Evolutionary conservation across 1,284 basidiomycete genomes (phyloP).

Genomic region (Rhodotorula sp.): DNA sequence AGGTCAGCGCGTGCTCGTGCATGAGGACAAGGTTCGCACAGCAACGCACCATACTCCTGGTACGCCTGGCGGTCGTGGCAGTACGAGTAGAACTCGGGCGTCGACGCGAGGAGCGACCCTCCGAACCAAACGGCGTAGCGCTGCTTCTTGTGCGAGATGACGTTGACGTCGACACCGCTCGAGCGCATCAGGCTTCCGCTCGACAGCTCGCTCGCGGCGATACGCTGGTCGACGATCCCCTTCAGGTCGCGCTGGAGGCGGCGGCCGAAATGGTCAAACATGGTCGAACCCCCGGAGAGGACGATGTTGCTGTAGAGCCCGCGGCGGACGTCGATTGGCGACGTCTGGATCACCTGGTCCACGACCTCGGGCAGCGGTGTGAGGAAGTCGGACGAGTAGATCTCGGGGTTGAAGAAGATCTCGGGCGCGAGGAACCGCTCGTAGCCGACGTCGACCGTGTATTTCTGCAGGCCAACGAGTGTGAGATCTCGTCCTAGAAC

Average conservation of each 20-base stretch:
- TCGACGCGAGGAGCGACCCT: conserved; percentile 86
- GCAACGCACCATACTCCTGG: conserved; percentile 30
- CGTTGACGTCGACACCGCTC: conserved; percentile 91
- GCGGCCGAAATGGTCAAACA: conserved; percentile 97
- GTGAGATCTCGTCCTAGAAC: not conserved
- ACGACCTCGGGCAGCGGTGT: conserved; percentile 97
- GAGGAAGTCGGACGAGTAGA: conserved; percentile 96
- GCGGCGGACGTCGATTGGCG: conserved; percentile 91
- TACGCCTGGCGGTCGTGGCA: conserved; percentile 66
- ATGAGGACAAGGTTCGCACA: conserved; percentile 47
- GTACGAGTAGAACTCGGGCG: conserved; percentile 97
- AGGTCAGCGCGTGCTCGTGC: not conserved
- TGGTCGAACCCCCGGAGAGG: conserved; percentile 89
- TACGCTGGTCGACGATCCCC: conserved; percentile 85
- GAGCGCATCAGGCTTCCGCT: conserved; percentile 76
- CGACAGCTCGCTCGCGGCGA: conserved; percentile 73
- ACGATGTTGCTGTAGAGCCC: conserved; percentile 98
- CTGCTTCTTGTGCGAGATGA: conserved; percentile 98
- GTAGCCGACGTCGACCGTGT: conserved; percentile 90
- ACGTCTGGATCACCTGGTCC: conserved; percentile 92
- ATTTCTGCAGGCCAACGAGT: conserved; percentile 64
- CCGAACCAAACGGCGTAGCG: conserved; percentile 99
- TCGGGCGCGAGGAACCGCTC: conserved; percentile 99
- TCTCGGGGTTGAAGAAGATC: conserved; percentile 99
- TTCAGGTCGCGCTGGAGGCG: conserved; percentile 94